Conservation (phyloP, 345 rosid genomes). For the Arabidopsis suecica region DNA sequence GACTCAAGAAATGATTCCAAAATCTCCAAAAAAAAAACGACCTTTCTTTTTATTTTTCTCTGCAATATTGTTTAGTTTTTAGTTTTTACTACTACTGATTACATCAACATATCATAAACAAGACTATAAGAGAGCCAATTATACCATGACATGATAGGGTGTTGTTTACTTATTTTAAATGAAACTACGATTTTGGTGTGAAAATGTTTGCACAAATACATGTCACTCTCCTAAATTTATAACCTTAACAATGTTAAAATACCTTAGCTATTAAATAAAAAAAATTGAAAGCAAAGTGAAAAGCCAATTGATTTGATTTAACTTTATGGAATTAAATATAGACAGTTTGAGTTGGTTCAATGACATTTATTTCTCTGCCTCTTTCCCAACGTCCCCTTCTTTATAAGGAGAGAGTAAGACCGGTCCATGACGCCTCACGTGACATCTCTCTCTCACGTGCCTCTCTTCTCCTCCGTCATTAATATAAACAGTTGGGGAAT, state of each 20-base stretch:
- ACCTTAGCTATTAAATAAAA: not conserved
- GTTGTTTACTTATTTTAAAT: too few species aligned
- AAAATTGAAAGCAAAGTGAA: constrained; percentile 14
- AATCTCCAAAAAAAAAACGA: constrained; percentile 2
- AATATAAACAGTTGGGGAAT: constrained; percentile 14
- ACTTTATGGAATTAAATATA: constrained; percentile 32
- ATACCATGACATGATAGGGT: too few species aligned
- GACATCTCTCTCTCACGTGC: constrained; percentile 37
- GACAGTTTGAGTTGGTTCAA: constrained; percentile 35
- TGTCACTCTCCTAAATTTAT: too few species aligned
- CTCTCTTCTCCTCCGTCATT: constrained; percentile 36
- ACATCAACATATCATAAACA: too few species aligned
- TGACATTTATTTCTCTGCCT: constrained; percentile 43
- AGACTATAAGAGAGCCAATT: too few species aligned
- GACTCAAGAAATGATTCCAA: constrained; percentile 38
- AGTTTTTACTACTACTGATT: too few species aligned
- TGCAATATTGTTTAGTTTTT: too few species aligned
- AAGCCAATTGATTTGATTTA: constrained; percentile 26
- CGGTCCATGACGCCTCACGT: constrained; percentile 44
- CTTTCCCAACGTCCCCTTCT: constrained; percentile 26
- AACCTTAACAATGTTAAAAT: not conserved
- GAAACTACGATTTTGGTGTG: too few species aligned
- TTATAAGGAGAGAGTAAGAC: constrained; percentile 11
- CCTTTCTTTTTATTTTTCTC: too few species aligned
- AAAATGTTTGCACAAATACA: too few species aligned